A percentile compares a stretch with the other conserved stretches of the same genome.
phyloP scores from a whole-genome alignment of 176 grass and related monocot genomes.

The Oryza meyeriana region DNA sequence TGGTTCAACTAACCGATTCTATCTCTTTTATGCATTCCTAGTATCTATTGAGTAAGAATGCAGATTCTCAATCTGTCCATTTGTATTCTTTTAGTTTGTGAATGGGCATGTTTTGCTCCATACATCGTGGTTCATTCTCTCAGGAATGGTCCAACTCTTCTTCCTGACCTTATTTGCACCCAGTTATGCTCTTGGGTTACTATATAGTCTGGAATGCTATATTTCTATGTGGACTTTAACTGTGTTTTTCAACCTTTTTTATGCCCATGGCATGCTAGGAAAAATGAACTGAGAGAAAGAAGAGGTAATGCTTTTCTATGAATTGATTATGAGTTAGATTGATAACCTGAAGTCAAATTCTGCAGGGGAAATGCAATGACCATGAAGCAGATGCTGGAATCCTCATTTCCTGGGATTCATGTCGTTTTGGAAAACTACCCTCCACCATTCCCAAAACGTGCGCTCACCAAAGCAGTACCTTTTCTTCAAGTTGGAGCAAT shows the following conservation, averaged over 20 bases:
- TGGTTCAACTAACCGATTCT: not conserved
- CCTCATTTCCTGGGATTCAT: constrained; percentile 78
- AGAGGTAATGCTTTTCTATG: not conserved
- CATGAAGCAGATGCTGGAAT: constrained; percentile 79
- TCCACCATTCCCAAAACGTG: constrained; percentile 77
- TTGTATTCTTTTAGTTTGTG: not conserved
- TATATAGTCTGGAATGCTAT: not conserved
- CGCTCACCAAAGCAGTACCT: constrained; percentile 78
- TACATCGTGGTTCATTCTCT: not conserved
- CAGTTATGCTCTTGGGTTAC: not conserved
- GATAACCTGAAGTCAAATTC: constrained; percentile 24
- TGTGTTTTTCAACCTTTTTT: not conserved
- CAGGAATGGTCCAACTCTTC: not conserved
- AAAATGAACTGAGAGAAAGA: not conserved
- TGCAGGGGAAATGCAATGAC: constrained; percentile 91
- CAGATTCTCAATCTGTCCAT: not conserved
- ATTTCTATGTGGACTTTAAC: not conserved
- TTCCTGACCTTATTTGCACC: constrained; percentile 5
- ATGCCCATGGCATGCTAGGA: not conserved
- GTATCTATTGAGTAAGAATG: not conserved
- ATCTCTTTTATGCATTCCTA: not conserved
- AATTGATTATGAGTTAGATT: not conserved
- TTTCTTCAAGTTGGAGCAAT: constrained; percentile 84
- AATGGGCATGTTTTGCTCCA: not conserved
- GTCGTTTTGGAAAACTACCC: constrained; percentile 90